Evolutionary conservation across 352 stramenopile species (phyloP).

Genomic region (Aphanomyces euteiches): DNA sequence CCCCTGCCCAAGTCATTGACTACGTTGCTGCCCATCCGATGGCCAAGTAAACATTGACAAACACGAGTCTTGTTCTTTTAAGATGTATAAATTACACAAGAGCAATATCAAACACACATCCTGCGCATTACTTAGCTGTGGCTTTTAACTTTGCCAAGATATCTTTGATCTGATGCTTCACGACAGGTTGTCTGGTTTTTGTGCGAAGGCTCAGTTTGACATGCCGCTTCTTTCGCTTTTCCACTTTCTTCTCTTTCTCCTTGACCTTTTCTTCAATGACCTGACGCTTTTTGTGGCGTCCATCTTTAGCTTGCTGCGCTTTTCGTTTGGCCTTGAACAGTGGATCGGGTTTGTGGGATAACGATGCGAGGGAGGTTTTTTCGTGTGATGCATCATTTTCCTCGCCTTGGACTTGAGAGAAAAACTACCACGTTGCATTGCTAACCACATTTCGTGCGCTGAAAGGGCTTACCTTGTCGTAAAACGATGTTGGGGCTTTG

Average conservation of each 20-base stretch:
- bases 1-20: slow-evolving; percentile 95
- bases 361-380: slow-evolving; percentile 30
- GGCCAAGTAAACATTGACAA: slow-evolving; percentile 92
- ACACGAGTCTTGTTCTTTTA: slow-evolving; percentile 12
- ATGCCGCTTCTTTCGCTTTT: slow-evolving; percentile 79
- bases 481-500: slow-evolving; percentile 53
- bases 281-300: slow-evolving; percentile 44
- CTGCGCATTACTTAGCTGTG: background rate
- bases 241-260: slow-evolving; percentile 70
- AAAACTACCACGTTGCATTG: slow-evolving; percentile 24
- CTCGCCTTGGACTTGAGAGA: slow-evolving; percentile 32
- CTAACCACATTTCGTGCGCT: background rate
- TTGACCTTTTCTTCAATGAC: slow-evolving; percentile 52
- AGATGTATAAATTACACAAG: slow-evolving; percentile 7
- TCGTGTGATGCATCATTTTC: slow-evolving; percentile 32
- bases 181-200: slow-evolving; percentile 69
- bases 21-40: slow-evolving; percentile 98
- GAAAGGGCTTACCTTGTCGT: slow-evolving; percentile 54
- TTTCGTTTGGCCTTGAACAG: slow-evolving; percentile 85
- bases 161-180: slow-evolving; percentile 83
- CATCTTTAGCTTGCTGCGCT: slow-evolving; percentile 47
- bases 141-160: slow-evolving; percentile 57
- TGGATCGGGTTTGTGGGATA: slow-evolving; percentile 57
- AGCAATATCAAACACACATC: background rate
- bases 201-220: slow-evolving; percentile 82